These are phyloP conservation scores for Malassezia dermatis DNA, from an alignment of 1,284 basidiomycete species.

Conservation along the genomic window DNA sequence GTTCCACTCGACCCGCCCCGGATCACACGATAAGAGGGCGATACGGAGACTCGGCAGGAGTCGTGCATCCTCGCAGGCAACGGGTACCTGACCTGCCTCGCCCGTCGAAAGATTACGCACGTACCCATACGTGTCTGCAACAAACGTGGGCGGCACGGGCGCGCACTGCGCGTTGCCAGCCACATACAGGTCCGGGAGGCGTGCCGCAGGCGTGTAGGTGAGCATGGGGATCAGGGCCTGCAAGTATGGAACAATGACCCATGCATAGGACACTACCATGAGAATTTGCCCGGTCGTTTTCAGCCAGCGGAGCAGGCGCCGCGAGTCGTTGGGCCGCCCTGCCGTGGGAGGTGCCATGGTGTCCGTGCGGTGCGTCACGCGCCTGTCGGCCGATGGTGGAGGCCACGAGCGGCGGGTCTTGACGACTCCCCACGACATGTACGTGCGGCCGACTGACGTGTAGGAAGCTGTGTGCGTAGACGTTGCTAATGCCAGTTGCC, in stretches of 20 bases:
- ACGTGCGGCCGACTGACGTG: constrained; percentile 2
- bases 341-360: not conserved
- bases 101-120: not conserved
- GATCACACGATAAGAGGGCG: constrained; percentile 17
- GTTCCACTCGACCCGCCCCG: constrained; percentile 17
- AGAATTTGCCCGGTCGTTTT: not conserved
- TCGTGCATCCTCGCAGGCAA: constrained; percentile 15
- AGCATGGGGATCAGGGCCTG: not conserved
- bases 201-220: not conserved
- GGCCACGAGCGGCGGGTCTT: not conserved
- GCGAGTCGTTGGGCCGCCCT: not conserved
- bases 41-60: not conserved
- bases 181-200: constrained; percentile 5
- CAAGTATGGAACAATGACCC: not conserved
- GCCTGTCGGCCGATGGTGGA: not conserved
- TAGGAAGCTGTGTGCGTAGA: constrained; percentile 18
- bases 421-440: not conserved
- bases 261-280: not conserved
- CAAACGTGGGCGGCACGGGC: not conserved
- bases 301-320: not conserved
- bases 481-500: constrained; percentile 16
- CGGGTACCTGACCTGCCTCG: not conserved
- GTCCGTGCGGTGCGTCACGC: not conserved
- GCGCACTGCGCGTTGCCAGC: not conserved
- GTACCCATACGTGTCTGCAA: constrained; percentile 3